Conservation (phyloP, 2,329 filamentous ascomycete species). For the Monosporascus sp. region DNA sequence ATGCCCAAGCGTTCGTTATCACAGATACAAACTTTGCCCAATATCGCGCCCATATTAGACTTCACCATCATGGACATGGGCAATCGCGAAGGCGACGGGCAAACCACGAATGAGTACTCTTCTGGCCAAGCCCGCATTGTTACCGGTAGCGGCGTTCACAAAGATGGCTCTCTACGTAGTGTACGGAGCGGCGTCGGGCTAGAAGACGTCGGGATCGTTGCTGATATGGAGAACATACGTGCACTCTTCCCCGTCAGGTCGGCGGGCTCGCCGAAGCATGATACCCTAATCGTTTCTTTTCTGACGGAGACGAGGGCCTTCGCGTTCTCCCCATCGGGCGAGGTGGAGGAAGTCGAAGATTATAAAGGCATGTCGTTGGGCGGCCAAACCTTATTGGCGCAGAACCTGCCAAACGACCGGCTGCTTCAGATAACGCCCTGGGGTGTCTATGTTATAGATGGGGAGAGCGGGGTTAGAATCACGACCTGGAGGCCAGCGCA, state of each 20-base stretch:
- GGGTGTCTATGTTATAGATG: constrained; percentile 57
- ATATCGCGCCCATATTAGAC: constrained; percentile 87
- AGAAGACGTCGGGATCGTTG: constrained; percentile 78
- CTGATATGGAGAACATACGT: constrained; percentile 69
- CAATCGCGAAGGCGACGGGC: constrained; percentile 70
- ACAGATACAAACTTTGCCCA: constrained; percentile 69
- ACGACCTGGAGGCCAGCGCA: constrained; percentile 52
- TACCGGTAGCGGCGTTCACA: constrained; percentile 84
- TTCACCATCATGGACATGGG: constrained; percentile 97
- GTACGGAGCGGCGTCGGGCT: constrained; percentile 91
- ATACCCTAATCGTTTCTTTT: constrained; percentile 76
- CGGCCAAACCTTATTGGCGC: constrained; percentile 65
- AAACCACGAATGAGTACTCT: constrained; percentile 79
- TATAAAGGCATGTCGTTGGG: constrained; percentile 67
- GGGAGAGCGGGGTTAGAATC: constrained; percentile 48
- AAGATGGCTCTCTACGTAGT: constrained; percentile 82
- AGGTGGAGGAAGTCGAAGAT: constrained; percentile 79
- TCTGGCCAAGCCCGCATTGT: constrained; percentile 93
- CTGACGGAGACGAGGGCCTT: constrained; percentile 82
- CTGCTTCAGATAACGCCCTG: constrained; percentile 72
- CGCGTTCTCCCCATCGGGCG: constrained; percentile 65
- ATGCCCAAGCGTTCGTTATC: constrained; percentile 41
- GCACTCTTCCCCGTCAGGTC: constrained; percentile 66
- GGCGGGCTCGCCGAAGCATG: constrained; percentile 42
- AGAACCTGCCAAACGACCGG: constrained; percentile 57